A percentile compares a stretch with the other conserved stretches of the same genome.
Evolutionary conservation across 2,329 filamentous ascomycete species (phyloP).

Genomic region (Phoma sp.): DNA sequence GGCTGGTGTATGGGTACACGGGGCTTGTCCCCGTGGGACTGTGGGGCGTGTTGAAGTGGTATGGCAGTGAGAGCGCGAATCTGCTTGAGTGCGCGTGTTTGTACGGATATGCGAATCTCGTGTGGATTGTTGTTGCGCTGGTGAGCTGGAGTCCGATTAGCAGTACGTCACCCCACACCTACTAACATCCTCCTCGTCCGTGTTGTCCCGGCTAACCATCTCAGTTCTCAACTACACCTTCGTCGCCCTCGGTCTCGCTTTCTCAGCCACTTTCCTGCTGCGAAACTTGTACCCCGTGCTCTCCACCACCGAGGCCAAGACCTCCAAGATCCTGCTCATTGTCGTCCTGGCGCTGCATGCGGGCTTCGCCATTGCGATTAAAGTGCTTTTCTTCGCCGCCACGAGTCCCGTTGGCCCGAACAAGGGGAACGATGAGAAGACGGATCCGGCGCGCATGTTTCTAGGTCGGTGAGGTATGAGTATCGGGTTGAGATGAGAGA

Average conservation of each 20-base stretch:
- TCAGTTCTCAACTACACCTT: constrained; percentile 88
- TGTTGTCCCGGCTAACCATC: neutral
- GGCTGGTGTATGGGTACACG: constrained; percentile 95
- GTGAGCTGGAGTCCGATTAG: constrained; percentile 86
- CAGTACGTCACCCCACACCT: constrained; percentile 3
- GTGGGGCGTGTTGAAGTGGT: constrained; percentile 91
- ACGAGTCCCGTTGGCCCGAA: constrained; percentile 48
- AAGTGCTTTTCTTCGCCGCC: constrained; percentile 91
- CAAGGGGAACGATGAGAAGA: constrained; percentile 32
- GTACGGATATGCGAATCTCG: constrained; percentile 95
- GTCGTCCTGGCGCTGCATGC: constrained; percentile 86
- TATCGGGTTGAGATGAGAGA: too few relatives aligned
- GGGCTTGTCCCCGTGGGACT: constrained; percentile 78
- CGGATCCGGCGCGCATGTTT: constrained; percentile 31
- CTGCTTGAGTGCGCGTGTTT: constrained; percentile 93
- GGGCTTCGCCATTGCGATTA: constrained; percentile 91
- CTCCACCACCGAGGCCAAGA: constrained; percentile 89
- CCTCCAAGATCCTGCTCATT: constrained; percentile 85
- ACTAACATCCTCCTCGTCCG: neutral
- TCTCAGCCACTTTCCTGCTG: constrained; percentile 50
- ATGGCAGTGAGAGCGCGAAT: constrained; percentile 91
- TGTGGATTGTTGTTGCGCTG: constrained; percentile 94
- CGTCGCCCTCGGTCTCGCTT: constrained; percentile 69
- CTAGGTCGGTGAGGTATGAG: constrained; percentile 1
- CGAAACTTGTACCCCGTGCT: constrained; percentile 72